phyloP scores from a whole-genome alignment of 1,139 yeast genomes.

The Kurtzmaniella quercitrusa region DNA sequence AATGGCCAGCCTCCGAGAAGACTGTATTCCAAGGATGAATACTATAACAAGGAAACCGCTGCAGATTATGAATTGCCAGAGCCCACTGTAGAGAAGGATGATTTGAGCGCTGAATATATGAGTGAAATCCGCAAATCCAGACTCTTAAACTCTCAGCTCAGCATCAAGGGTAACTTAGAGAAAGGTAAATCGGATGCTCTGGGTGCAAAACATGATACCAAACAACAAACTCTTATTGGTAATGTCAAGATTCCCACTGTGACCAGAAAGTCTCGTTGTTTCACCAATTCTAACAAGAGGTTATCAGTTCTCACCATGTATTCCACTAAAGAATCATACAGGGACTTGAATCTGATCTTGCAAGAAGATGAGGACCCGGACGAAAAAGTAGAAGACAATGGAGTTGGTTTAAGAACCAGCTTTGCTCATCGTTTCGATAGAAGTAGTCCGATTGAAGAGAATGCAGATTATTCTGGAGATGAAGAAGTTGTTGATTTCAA shows the following conservation, averaged over 20 bases:
- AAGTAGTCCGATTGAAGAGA: constrained; percentile 28
- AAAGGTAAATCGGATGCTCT: constrained; percentile 13
- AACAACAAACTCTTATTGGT: constrained; percentile 39
- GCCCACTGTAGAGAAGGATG: constrained; percentile 33
- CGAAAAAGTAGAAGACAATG: constrained; percentile 16
- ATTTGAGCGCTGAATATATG: constrained; percentile 43
- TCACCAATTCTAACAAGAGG: constrained; percentile 60
- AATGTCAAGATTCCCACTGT: constrained; percentile 67
- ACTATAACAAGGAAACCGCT: constrained; percentile 9
- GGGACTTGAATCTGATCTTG: constrained; percentile 54
- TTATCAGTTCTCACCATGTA: constrained; percentile 65
- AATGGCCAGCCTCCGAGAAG: not conserved
- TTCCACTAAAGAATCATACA: constrained; percentile 63
- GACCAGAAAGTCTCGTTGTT: constrained; percentile 61
- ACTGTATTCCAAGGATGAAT: constrained; percentile 8
- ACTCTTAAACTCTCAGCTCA: constrained; percentile 40
- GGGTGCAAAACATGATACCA: constrained; percentile 12
- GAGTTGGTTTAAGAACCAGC: constrained; percentile 36
- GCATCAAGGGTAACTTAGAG: constrained; percentile 27
- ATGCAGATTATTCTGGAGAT: constrained; percentile 30
- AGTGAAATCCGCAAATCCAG: constrained; percentile 42
- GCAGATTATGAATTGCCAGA: constrained; percentile 32
- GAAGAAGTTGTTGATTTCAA: constrained; percentile 42
- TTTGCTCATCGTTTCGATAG: constrained; percentile 42
- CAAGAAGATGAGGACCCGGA: constrained; percentile 28